These are phyloP conservation scores for Russula sp. DNA, from an alignment of 768 basidiomycete species.

Conservation along the genomic window DNA sequence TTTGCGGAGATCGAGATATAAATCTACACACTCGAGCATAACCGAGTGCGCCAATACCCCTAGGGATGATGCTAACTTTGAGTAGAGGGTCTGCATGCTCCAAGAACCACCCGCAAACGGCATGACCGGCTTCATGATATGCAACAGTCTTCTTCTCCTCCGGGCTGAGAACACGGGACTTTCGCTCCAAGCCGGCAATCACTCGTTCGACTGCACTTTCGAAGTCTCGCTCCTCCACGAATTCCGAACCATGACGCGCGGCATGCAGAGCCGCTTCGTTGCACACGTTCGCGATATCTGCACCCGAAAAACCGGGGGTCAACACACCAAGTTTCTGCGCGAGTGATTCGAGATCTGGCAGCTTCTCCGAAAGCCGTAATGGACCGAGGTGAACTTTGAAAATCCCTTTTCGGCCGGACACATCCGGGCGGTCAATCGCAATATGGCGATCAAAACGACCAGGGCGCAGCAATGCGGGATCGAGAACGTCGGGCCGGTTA, in stretches of 20 bases:
- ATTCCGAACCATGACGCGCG: constrained; percentile 75
- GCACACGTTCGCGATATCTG: constrained; percentile 98
- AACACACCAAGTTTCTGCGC: constrained; percentile 93
- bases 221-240: constrained; percentile 78
- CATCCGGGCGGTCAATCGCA: constrained; percentile 90
- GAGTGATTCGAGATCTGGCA: constrained; percentile 47
- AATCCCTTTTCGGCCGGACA: constrained; percentile 88
- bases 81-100: constrained; percentile 95
- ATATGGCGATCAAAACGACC: constrained; percentile 98
- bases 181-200: constrained; percentile 93
- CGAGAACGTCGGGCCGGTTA: constrained; percentile 94
- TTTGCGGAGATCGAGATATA: background rate
- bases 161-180: constrained; percentile 83
- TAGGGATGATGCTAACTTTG: constrained; percentile 97
- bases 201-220: constrained; percentile 98
- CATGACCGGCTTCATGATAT: constrained; percentile 98
- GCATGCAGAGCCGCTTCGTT: constrained; percentile 97
- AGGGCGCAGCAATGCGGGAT: constrained; percentile 91
- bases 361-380: constrained; percentile 54
- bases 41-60: constrained; percentile 90
- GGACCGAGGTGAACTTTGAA: constrained; percentile 89
- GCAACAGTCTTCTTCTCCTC: constrained; percentile 99
- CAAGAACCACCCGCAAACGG: constrained; percentile 96
- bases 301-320: constrained; percentile 97
- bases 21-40: constrained; percentile 72